Evolutionary conservation across 176 grass and related monocot genomes (phyloP).

Genomic region (Musa troglodytarum): DNA sequence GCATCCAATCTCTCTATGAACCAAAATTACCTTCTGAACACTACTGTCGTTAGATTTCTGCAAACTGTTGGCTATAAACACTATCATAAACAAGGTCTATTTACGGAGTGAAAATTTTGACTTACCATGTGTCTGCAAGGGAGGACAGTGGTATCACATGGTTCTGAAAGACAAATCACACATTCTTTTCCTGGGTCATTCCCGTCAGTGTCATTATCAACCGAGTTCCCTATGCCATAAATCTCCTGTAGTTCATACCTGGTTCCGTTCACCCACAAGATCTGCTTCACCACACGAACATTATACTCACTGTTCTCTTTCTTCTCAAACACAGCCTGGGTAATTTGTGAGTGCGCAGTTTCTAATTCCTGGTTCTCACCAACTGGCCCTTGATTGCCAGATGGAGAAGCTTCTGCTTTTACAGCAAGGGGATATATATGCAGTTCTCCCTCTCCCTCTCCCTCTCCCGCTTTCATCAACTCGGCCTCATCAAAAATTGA

Average conservation of each 20-base stretch:
- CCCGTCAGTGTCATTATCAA: constrained; percentile 66
- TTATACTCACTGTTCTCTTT: constrained; percentile 68
- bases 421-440: constrained; percentile 81
- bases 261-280: constrained; percentile 78
- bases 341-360: constrained; percentile 84
- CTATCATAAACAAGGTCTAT: not conserved
- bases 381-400: constrained; percentile 27
- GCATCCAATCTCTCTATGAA: not conserved
- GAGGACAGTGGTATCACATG: constrained; percentile 92
- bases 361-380: constrained; percentile 45
- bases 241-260: constrained; percentile 95
- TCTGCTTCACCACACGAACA: constrained; percentile 77
- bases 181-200: constrained; percentile 98
- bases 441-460: constrained; percentile 35
- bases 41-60: not conserved
- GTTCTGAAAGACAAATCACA: constrained; percentile 94
- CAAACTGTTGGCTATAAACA: not conserved
- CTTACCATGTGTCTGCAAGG: constrained; percentile 98
- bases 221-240: constrained; percentile 91
- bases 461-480: constrained; percentile 47
- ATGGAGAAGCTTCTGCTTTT: constrained; percentile 76
- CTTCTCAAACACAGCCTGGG: constrained; percentile 89
- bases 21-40: not conserved
- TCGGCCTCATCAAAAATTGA: constrained; percentile 59
- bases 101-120: not conserved